These are phyloP conservation scores for Suillus paluster DNA, from an alignment of 768 basidiomycete species.

Conservation along the genomic window DNA sequence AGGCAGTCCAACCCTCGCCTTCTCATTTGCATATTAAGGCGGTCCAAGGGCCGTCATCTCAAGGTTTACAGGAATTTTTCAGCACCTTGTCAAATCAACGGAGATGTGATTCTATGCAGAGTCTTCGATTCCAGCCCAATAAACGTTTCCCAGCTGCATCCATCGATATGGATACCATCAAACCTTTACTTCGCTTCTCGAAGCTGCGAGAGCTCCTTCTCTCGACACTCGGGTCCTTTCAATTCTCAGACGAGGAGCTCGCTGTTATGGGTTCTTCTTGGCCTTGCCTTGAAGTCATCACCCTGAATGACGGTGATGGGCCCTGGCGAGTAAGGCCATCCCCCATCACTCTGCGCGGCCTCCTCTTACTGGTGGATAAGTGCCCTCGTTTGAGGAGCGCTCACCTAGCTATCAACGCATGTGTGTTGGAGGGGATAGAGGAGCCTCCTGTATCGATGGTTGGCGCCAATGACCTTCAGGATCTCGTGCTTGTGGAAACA, in stretches of 20 bases:
- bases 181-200: background rate
- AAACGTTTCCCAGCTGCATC: background rate
- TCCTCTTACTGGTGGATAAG: background rate
- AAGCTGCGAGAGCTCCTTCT: background rate
- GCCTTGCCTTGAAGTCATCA: background rate
- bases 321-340: background rate
- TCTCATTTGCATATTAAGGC: background rate
- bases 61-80: background rate
- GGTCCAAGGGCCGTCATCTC: background rate
- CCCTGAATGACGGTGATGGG: background rate
- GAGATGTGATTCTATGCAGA: background rate
- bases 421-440: background rate
- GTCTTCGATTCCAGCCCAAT: background rate
- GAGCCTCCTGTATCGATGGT: background rate
- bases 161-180: background rate
- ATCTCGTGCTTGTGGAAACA: background rate
- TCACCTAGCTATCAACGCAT: background rate
- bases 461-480: background rate
- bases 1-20: background rate
- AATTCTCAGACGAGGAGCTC: background rate
- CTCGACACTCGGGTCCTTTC: background rate
- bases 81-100: background rate
- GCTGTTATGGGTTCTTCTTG: background rate
- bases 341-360: background rate
- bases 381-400: background rate